Conservation (phyloP, 192 early-diverging fungal species). For the Entomortierella beljakovae region DNA sequence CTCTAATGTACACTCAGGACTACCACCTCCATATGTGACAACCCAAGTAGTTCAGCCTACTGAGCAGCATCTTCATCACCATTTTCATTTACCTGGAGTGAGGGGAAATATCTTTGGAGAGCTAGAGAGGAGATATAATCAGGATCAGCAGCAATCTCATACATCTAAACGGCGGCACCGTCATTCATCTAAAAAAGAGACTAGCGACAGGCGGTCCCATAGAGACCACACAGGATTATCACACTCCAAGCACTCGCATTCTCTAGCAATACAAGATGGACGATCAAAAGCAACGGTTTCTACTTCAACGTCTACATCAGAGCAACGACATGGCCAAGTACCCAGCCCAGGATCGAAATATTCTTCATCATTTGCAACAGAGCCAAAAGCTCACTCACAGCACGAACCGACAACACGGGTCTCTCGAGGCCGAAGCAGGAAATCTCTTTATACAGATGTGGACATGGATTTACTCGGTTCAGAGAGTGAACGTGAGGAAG, state of each 20-base stretch:
- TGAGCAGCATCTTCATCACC: slow-evolving; percentile 40
- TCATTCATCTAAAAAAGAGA: slow-evolving; percentile 24
- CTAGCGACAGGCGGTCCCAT: slow-evolving; percentile 6
- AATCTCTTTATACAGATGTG: slow-evolving; percentile 45
- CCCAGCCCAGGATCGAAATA: neutral
- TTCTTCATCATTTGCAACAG: neutral
- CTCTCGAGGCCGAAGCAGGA: slow-evolving; percentile 6
- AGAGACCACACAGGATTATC: slow-evolving; percentile 3
- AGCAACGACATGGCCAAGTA: slow-evolving; percentile 10
- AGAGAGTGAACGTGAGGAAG: slow-evolving; percentile 4
- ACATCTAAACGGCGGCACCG: neutral
- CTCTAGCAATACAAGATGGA: slow-evolving; percentile 1
- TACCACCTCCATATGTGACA: slow-evolving; percentile 45
- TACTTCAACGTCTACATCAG: slow-evolving; percentile 50
- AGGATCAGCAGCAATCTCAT: slow-evolving; percentile 12
- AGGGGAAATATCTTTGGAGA: slow-evolving; percentile 51
- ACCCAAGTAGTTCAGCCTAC: slow-evolving; percentile 6
- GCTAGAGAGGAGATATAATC: slow-evolving; percentile 34
- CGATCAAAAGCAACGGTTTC: slow-evolving; percentile 25
- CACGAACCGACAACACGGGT: neutral
- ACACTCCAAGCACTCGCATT: slow-evolving; percentile 3
- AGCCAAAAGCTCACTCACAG: neutral
- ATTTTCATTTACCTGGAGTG: slow-evolving; percentile 50
- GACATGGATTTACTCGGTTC: slow-evolving; percentile 47
- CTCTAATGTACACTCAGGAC: slow-evolving; percentile 5